Conservation (phyloP, 495 filamentous ascomycete species). For the Pseudotulostoma volvatum region DNA sequence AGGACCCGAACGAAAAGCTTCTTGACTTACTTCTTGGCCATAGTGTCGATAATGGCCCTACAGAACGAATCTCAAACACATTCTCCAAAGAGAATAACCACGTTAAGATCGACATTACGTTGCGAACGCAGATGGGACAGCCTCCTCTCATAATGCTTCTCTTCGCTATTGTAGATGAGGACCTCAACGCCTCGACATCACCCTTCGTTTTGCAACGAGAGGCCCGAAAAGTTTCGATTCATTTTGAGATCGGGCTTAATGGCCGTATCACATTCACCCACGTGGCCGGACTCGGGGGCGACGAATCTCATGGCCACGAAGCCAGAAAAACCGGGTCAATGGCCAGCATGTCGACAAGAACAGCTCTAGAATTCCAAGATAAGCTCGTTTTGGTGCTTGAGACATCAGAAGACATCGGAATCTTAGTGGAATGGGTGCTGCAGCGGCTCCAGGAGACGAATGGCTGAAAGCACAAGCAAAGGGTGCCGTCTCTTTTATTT, state of each 20-base stretch:
- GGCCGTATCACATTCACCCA: slow-evolving; percentile 36
- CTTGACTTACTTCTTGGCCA: slow-evolving; percentile 17
- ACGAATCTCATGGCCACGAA: slow-evolving; percentile 10
- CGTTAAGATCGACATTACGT: slow-evolving; percentile 28
- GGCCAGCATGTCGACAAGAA: slow-evolving; percentile 12
- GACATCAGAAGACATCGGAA: slow-evolving; percentile 36
- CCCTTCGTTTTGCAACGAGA: slow-evolving; percentile 4
- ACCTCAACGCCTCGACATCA: neutral
- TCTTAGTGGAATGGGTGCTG: slow-evolving; percentile 40
- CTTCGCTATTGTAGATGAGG: slow-evolving; percentile 15
- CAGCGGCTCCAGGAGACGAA: slow-evolving; percentile 2
- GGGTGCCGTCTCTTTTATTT: too few relatives aligned
- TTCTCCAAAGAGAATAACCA: slow-evolving; percentile 10
- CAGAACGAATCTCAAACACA: slow-evolving; percentile 2
- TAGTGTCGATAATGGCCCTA: too few relatives aligned
- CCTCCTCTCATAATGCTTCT: slow-evolving; percentile 28
- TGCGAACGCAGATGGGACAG: slow-evolving; percentile 29
- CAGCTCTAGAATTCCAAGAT: slow-evolving; percentile 21
- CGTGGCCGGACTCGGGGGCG: slow-evolving; percentile 16
- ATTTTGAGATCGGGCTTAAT: slow-evolving; percentile 45
- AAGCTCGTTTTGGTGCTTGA: slow-evolving; percentile 27
- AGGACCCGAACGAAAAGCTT: slow-evolving; percentile 22
- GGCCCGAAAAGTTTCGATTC: slow-evolving; percentile 17
- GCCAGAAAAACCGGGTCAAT: slow-evolving; percentile 5
- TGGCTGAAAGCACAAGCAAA: too few relatives aligned